Conservation (phyloP, 371 early-diverging fungal genomes). For the Rozella allomycis region DNA sequence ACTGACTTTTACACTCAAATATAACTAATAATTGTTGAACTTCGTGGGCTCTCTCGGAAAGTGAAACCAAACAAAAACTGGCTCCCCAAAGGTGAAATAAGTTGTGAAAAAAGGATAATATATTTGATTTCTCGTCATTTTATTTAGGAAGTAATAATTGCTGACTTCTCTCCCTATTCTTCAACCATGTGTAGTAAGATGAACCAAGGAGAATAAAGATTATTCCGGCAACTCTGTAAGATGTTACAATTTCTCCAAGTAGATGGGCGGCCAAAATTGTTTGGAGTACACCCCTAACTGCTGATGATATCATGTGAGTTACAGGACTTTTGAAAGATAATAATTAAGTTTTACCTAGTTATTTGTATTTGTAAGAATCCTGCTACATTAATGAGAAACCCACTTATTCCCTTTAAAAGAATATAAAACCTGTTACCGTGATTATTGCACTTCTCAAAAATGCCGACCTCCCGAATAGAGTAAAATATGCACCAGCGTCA, state of each 20-base stretch:
- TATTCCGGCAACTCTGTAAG: slow-evolving; percentile 16
- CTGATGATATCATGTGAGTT: slow-evolving; percentile 24
- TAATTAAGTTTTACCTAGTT: no score
- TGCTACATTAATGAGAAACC: slow-evolving; percentile 31
- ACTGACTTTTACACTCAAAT: no score
- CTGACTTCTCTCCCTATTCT: no score
- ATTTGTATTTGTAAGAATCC: slow-evolving; percentile 36
- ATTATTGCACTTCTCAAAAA: slow-evolving; percentile 1
- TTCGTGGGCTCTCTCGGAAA: no score
- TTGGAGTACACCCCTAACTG: slow-evolving; percentile 21
- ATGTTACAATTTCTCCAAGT: slow-evolving; percentile 17
- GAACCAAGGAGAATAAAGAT: slow-evolving; percentile 17
- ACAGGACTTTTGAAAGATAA: no score
- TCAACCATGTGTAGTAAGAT: slow-evolving; percentile 19
- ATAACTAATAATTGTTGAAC: no score
- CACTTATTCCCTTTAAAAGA: slow-evolving; percentile 22
- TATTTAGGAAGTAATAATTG: no score
- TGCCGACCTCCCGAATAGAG: slow-evolving; percentile 13
- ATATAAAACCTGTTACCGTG: slow-evolving; percentile 12
- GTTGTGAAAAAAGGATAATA: no score
- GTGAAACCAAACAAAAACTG: no score
- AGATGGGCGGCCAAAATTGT: slow-evolving; percentile 18
- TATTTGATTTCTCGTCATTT: no score
- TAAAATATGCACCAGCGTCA: slow-evolving; percentile 18
- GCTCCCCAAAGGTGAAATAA: no score